Evolutionary conservation across 108 stramenopile genomes (phyloP), one percentile per base, ranked within the genome.

Genomic region (Cylindrotheca closterium): DNA sequence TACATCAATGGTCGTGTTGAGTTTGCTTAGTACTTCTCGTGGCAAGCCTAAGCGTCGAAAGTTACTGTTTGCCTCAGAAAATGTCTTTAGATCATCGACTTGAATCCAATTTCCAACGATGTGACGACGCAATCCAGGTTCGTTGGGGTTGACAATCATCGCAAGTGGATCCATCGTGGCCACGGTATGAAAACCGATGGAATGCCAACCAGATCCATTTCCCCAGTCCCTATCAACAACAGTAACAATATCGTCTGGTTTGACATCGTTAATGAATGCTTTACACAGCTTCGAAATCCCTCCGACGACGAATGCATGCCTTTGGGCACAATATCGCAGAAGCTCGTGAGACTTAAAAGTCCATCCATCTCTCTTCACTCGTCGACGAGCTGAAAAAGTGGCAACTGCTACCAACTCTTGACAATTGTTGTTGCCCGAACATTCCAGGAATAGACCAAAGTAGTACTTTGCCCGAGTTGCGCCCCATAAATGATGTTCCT

Each of bases 211-310:
- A 2, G 68, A 52, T 31, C 66, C 79, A 32, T 52, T 48, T 18
- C 85, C 85, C 74, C 85, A 89, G 63, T 89, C 88, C n/a, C 88
- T 73, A 75, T 89, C 88, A 27, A 89, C 61, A 24, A 78, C 72
- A 4, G 88, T 89, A 24, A 89, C 81, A 25, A 89, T 71, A 53
- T 89, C 88, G 47, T 74, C 53, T n/a, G 66, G 68, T 17, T 21
- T 19, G 8, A 66, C 24, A 26, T 85, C 78, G 25, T 46, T 67
- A 3, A 67, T 55, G 48, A 89, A 89, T 19, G 81, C 73, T 33
- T 60, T 30, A 10, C 80, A 47, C 19, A 89, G 70, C 62, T 89
- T 89, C 0, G 77, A 70, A 3, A 86, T 67, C 4, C 85, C 88
- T 1, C 88, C 88, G 4, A 89, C 77, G 5, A 89, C 80, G 5